phyloP scores from a whole-genome alignment of 2,329 filamentous ascomycete genomes.

The Ascochyta clinopodiicola region DNA sequence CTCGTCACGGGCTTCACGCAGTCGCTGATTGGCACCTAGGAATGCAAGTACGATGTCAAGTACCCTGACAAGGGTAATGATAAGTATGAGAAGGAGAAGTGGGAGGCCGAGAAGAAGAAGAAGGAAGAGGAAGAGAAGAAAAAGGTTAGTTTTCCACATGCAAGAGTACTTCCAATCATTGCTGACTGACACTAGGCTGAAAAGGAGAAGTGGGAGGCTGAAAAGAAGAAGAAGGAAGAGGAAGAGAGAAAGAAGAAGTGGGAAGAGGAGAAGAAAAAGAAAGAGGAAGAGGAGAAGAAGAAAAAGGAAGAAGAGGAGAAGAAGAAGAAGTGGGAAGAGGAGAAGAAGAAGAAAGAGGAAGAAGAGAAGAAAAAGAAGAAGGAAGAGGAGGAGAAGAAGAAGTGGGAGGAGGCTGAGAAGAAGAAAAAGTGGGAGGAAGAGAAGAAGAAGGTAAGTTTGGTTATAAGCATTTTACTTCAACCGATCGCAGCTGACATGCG shows the following conservation, averaged over 20 bases:
- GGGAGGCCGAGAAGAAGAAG: not conserved
- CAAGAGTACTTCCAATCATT: no score
- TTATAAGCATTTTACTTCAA: no score
- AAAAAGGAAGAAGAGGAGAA: not conserved
- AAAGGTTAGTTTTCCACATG: not conserved
- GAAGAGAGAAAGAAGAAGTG: not conserved
- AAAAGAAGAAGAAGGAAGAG: not conserved
- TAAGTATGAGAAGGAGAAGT: not conserved
- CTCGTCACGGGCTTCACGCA: not conserved
- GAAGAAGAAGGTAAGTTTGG: no score
- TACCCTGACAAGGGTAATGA: not conserved
- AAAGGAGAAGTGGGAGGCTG: not conserved
- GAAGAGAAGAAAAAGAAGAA: no score
- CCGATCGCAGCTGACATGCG: no score
- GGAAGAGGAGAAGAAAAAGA: not conserved
- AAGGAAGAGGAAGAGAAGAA: not conserved
- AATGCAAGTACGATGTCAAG: constrained; percentile 1
- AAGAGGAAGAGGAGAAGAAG: not conserved
- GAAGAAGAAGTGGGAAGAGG: no score
- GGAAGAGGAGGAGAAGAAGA: no score
- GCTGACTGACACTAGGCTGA: not conserved
- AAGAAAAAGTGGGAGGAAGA: no score
- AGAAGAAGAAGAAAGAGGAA: no score
- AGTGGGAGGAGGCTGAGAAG: no score
- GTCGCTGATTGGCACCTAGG: not conserved